phyloP scores from a whole-genome alignment of 768 basidiomycete species.

The Boletellus ananas region DNA sequence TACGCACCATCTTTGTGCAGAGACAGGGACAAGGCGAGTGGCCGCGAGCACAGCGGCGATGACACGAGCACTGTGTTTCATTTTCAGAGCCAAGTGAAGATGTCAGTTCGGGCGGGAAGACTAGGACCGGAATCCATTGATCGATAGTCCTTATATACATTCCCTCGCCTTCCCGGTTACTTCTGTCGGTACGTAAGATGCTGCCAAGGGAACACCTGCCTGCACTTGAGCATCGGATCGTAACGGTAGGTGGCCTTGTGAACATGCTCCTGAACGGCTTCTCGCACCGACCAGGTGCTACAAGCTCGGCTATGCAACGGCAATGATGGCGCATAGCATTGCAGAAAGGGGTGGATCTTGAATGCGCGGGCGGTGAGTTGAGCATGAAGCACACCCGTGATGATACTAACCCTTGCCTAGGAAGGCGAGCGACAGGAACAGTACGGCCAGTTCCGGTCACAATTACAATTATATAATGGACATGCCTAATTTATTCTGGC shows the following conservation, averaged over 20 bases:
- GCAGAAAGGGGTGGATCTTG: not conserved
- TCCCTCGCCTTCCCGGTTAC: not conserved
- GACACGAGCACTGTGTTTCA: constrained; percentile 14
- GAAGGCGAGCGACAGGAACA: not conserved
- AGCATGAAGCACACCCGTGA: not conserved
- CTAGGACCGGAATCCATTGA: too few species aligned
- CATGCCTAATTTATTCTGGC: too few species aligned
- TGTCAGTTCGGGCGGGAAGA: not conserved
- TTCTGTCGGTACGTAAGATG: not conserved
- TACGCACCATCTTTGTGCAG: constrained; percentile 26
- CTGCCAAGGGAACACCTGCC: not conserved
- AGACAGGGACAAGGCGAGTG: constrained; percentile 2
- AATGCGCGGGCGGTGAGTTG: not conserved
- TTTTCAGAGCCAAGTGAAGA: not conserved
- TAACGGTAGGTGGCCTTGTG: too few species aligned
- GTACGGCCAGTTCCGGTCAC: not conserved
- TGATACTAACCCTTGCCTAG: not conserved
- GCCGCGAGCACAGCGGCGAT: constrained; percentile 10
- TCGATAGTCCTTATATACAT: constrained; percentile 8
- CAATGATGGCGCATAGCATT: not conserved
- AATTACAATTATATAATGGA: too few species aligned
- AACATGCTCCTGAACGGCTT: too few species aligned
- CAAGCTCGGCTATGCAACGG: not conserved
- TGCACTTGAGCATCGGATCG: not conserved
- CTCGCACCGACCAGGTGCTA: not conserved